These are phyloP conservation scores for Thalassiosira sp. DNA, from an alignment of 352 stramenopile genomes.

Conservation along the genomic window DNA sequence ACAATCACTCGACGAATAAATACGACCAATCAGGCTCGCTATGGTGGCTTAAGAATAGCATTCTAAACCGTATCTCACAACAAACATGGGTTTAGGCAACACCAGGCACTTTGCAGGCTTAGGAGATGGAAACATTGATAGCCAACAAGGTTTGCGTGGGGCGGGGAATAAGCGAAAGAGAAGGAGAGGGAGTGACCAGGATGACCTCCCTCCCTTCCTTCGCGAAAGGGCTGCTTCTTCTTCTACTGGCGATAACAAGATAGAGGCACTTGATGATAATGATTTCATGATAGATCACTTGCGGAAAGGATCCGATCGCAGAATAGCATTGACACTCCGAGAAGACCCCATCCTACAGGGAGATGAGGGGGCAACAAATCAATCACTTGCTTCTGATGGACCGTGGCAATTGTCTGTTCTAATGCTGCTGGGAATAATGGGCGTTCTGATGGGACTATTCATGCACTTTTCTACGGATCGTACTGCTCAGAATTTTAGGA, in stretches of 20 bases:
- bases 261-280: constrained; percentile 28
- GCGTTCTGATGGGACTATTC: constrained; percentile 64
- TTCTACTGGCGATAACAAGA: too few species aligned
- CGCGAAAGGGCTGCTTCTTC: not conserved
- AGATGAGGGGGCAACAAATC: constrained; percentile 16
- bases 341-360: not conserved
- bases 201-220: constrained; percentile 5
- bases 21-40: too few species aligned
- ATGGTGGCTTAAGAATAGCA: too few species aligned
- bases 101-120: constrained; percentile 46
- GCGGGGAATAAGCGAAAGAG: constrained; percentile 4
- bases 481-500: constrained; percentile 20
- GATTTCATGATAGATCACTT: constrained; percentile 29
- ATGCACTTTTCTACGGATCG: constrained; percentile 66
- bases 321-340: constrained; percentile 14
- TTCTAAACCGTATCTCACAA: too few species aligned
- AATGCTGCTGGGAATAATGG: constrained; percentile 60
- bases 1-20: too few species aligned
- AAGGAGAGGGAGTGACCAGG: constrained; percentile 24
- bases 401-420: constrained; percentile 64
- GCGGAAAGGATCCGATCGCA: constrained; percentile 20
- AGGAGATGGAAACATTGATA: constrained; percentile 56
- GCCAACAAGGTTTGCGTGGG: constrained; percentile 18
- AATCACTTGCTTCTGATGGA: constrained; percentile 20
- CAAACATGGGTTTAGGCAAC: not conserved